Conservation (phyloP, 2,329 filamentous ascomycete genomes). For the Thelonectria discophora region DNA sequence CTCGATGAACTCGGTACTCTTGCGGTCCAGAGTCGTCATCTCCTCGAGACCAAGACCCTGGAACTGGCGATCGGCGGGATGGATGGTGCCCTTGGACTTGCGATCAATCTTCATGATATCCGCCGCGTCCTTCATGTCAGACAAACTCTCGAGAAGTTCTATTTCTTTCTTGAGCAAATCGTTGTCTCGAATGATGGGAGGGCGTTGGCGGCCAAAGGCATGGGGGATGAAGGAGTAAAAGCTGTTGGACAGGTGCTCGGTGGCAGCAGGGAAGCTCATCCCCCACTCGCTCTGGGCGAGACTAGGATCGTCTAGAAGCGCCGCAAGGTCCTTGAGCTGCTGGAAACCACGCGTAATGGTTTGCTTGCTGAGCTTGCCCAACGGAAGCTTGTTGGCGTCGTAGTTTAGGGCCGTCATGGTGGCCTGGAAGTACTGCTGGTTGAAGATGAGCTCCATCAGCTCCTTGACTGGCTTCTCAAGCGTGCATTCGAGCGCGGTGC, state of each 20-base stretch:
- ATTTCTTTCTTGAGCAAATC: conserved; percentile 76
- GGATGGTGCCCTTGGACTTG: conserved; percentile 60
- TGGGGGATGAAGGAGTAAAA: conserved; percentile 89
- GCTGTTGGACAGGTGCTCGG: conserved; percentile 74
- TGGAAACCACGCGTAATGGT: conserved; percentile 81
- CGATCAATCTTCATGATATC: conserved; percentile 76
- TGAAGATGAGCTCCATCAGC: conserved; percentile 85
- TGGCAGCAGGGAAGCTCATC: conserved; percentile 51
- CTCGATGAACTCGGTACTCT: conserved; percentile 69
- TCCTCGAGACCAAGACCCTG: conserved; percentile 75
- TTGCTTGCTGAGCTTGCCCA: conserved; percentile 83
- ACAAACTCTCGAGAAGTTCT: conserved; percentile 80
- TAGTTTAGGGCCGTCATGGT: conserved; percentile 75
- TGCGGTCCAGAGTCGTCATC: conserved; percentile 73
- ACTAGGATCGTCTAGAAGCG: conserved; percentile 65
- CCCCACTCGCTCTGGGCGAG: conserved; percentile 57
- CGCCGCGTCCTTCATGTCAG: conserved; percentile 84
- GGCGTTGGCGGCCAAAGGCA: conserved; percentile 76
- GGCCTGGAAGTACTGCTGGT: conserved; percentile 73
- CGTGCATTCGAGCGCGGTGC: conserved; percentile 59
- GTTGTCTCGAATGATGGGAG: conserved; percentile 70
- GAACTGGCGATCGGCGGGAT: conserved; percentile 78
- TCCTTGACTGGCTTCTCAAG: conserved; percentile 69
- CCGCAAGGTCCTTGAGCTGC: conserved; percentile 77
- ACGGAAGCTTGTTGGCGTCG: conserved; percentile 77